Evolutionary conservation across 805 yeast species (phyloP), one percentile per base, ranked within the genome.

Genomic region (Yarrowia hollandica): DNA sequence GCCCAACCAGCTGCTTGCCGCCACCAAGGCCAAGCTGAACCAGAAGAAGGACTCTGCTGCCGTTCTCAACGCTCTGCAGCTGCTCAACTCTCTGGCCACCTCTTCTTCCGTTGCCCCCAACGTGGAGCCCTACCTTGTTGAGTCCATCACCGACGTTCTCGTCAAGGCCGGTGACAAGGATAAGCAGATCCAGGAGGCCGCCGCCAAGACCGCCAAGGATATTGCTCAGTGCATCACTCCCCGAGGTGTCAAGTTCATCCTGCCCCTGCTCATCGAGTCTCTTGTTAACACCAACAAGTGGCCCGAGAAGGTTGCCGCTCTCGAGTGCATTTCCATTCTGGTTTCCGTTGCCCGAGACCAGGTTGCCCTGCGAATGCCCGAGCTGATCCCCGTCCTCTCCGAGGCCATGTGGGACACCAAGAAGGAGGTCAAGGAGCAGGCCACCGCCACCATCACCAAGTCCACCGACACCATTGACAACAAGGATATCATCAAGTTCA

Each of bases 361-460:
- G 83, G 81, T 94, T 69, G 96, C 99, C 69, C 83, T 94, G 72
- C 90, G 99, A 84, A 94, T 94, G 98, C 96, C 98, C 72, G 98
- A 94, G 83, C 85, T 94, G 76, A 92, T 94, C 72, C 99, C 99
- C 77, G 94, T 86, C 68, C 81, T 94, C 72, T 94, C 99, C 70
- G 99, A 94, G 82, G 90, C 97, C 72, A 94, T 94, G 98, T 94
- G 99, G 99, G 99, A 94, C 80, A 94, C 99, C 79, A 94, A 94
- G 86, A 82, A 83, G 79, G 98, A 94, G 74, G 99, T 94, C 75
- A 94, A 94, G 86, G 83, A 81, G 69, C 96, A 95, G 75, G 98
- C 99, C 66, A 88, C 94, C 69, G 85, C 85, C 71, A 90, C 98
- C 77, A 90, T 94, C 84, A 82, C 91, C 77, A 89, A 90, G 79